Base-by-base conservation (phyloP, 176 grass and related monocot species). In the Elaeis guineensis region DNA sequence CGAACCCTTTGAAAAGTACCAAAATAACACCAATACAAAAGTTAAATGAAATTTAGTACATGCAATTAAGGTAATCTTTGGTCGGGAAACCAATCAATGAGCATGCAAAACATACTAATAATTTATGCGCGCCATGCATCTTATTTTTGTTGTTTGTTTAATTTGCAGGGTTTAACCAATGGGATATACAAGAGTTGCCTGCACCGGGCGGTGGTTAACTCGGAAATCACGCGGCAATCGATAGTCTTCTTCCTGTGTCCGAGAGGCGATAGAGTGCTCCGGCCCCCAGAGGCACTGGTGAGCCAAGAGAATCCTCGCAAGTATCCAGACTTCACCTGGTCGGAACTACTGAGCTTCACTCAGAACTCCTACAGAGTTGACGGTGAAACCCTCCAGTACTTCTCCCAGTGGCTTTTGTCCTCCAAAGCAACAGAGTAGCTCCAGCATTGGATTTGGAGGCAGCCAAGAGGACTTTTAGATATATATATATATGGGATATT, bases 291-390 rank as follows among this genome's bases (percentile, higher is more conserved):
- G 35, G 11, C 8, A 20, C 6, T 72, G 15, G 39, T 19, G 19
- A 29, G 56, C 0, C 3, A 62, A 7, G 69, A 12, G 32, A 57
- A 30, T 0, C 62, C 83, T 5, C 74, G 86, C 0, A 70, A 52
- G 19, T 91, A 87, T 78, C 92, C 83, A 32, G 87, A 96, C 74
- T 96, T 96, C 75, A 96, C 92, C 4, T 91, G 87, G 92, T 72
- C 71, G 55, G 87, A 90, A 54, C 56, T 96, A 29, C 78, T 83
- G 78, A 69, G 66, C 66, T 96, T 96, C 78, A 96, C 92, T 48
- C 92, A 91, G 76, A 61, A 63, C 58, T 75, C 82, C 50, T 88
- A 90, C 74, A 81, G 92, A 65, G 71, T 81, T 49, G 87, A 96
- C 74, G 63, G 78, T 1, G 75, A 69, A 64, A 96, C 92, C 3